Conservation (phyloP, 1,284 basidiomycete genomes). For the Pseudozyma hubeiensis region DNA sequence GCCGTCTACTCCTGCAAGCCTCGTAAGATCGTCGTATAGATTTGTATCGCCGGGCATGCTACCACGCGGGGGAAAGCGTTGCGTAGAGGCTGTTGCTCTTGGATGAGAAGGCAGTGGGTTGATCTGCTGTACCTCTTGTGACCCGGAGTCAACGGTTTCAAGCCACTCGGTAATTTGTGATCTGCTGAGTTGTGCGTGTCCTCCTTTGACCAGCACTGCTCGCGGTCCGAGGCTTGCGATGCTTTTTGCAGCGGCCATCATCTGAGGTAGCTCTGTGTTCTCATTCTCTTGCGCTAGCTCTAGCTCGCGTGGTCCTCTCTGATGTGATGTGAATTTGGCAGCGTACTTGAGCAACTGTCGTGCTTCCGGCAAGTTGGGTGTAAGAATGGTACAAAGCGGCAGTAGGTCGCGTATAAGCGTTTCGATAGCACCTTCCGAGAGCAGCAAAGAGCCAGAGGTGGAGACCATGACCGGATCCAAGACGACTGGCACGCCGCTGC, state of each 20-base stretch:
- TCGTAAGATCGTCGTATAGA: slow-evolving; percentile 13
- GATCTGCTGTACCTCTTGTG: not conserved
- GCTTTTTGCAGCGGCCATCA: slow-evolving; percentile 72
- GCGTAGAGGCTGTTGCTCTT: not conserved
- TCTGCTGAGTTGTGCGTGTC: slow-evolving; percentile 74
- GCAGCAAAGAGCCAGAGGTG: slow-evolving; percentile 85
- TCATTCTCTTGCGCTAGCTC: slow-evolving; percentile 28
- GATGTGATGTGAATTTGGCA: slow-evolving; percentile 30
- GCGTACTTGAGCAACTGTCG: slow-evolving; percentile 74
- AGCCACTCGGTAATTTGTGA: slow-evolving; percentile 24
- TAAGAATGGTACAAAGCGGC: slow-evolving; percentile 80
- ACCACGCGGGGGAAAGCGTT: slow-evolving; percentile 28
- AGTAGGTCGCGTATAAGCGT: slow-evolving; percentile 77
- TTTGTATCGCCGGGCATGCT: not conserved
- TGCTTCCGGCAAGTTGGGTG: slow-evolving; percentile 86
- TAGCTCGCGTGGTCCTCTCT: slow-evolving; percentile 21
- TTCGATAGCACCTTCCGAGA: slow-evolving; percentile 77
- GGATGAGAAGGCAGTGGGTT: not conserved
- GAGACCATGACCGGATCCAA: slow-evolving; percentile 86
- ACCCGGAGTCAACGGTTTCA: slow-evolving; percentile 1
- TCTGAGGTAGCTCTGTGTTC: slow-evolving; percentile 26
- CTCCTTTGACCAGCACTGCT: slow-evolving; percentile 87
- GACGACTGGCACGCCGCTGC: slow-evolving; percentile 48
- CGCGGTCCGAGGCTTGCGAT: slow-evolving; percentile 73
- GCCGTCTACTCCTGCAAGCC: slow-evolving; percentile 37